Evolutionary conservation across 495 filamentous ascomycete genomes (phyloP).

Genomic region (Aspergillus diversus): DNA sequence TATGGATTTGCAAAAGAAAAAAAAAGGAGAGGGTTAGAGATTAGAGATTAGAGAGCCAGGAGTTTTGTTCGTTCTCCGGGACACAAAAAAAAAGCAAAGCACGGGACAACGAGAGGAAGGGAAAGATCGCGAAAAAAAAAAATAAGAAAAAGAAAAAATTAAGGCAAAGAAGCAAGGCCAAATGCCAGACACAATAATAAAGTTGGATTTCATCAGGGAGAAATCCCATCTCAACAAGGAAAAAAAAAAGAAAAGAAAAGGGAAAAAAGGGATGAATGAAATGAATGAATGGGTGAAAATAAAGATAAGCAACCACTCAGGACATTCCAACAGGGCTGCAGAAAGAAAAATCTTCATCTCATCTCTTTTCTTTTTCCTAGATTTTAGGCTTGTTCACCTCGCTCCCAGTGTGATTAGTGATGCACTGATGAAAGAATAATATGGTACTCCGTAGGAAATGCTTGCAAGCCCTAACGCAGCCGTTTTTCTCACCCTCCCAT

Average conservation of each 20-base stretch:
- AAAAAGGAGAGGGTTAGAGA: neutral
- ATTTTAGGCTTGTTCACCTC: neutral
- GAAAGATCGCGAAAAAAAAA: no score
- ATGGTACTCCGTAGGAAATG: no score
- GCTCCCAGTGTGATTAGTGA: no score
- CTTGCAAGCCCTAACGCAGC: no score
- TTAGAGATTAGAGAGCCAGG: neutral
- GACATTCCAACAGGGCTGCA: conserved; percentile 3
- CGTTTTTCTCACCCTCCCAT: neutral
- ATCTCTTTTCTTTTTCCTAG: conserved; percentile 7
- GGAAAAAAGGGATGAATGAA: neutral
- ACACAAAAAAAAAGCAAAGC: conserved; percentile 3
- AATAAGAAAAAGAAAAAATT: conserved; percentile 1
- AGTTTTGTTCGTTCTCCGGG: neutral
- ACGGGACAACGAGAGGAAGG: neutral
- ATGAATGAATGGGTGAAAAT: neutral
- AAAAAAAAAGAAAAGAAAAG: neutral
- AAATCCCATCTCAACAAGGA: neutral
- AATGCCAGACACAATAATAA: neutral
- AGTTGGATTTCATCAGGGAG: conserved; percentile 2
- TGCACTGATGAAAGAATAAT: no score
- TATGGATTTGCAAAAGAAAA: neutral
- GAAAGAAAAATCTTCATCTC: neutral
- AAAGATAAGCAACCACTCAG: conserved; percentile 2
- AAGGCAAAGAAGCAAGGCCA: neutral